A percentile compares a stretch with the other conserved stretches of the same genome.
Conservation (phyloP, 2,329 filamentous ascomycete species). For the Raffaelea albimanens region DNA sequence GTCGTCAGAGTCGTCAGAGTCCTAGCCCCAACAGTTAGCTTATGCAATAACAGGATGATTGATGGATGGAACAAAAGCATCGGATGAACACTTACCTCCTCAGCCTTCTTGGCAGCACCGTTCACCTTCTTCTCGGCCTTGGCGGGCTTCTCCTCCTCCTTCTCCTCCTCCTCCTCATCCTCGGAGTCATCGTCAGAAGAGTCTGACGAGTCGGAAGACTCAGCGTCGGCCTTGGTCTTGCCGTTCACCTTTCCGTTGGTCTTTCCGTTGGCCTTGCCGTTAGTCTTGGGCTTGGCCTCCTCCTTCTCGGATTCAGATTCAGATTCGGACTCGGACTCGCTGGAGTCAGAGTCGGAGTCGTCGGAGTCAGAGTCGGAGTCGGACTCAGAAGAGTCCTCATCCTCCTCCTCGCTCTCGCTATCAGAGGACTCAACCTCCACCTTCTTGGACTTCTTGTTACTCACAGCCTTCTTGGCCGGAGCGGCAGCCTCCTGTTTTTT, state of each 20-base stretch:
- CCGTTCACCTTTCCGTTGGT: constrained; percentile 14
- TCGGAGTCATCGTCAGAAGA: constrained; percentile 20
- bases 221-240: constrained; percentile 6
- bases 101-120: constrained; percentile 3
- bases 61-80: no score
- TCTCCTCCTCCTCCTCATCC: constrained; percentile 17
- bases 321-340: constrained; percentile 8
- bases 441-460: constrained; percentile 34
- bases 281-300: constrained; percentile 17
- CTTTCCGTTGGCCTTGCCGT: constrained; percentile 22
- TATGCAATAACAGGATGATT: no score
- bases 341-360: constrained; percentile 14
- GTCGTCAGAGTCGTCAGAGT: constrained; percentile 23
- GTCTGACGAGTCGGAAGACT: constrained; percentile 22
- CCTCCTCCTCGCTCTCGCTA: constrained; percentile 19
- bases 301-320: constrained; percentile 15
- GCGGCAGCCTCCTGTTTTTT: constrained; percentile 45
- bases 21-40: no score
- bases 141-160: constrained; percentile 13
- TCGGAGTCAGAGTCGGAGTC: constrained; percentile 17
- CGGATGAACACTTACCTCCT: neutral
- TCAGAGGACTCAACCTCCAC: constrained; percentile 23
- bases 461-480: constrained; percentile 55
- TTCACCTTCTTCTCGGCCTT: neutral
- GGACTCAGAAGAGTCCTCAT: constrained; percentile 22